phyloP scores from a whole-genome alignment of 2,329 filamentous ascomycete genomes.

The Dactylellina haptotyla region DNA sequence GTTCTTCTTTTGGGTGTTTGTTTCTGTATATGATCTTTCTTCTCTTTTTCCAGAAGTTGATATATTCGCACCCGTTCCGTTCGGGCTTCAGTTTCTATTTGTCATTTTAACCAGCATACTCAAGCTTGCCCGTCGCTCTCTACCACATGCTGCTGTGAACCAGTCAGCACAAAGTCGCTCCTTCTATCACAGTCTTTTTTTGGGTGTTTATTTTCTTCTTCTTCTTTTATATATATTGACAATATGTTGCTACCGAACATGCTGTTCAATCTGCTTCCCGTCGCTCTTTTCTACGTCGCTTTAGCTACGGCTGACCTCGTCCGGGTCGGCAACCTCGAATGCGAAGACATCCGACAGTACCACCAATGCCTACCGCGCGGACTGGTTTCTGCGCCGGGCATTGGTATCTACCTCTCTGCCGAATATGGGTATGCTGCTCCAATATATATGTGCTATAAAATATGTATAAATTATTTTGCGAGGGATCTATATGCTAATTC shows the following conservation, averaged over 20 bases:
- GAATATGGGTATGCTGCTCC: constrained; percentile 14
- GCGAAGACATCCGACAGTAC: constrained; percentile 6
- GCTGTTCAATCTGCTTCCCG: not conserved
- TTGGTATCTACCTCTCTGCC: constrained; percentile 20
- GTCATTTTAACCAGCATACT: too few species aligned
- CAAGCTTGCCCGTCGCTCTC: too few species aligned
- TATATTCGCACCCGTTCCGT: too few species aligned
- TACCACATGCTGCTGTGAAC: too few species aligned
- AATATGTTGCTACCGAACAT: not conserved
- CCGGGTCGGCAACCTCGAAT: constrained; percentile 12
- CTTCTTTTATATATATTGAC: not conserved
- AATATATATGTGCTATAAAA: too few species aligned
- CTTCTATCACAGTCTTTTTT: not conserved
- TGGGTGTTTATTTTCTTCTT: not conserved
- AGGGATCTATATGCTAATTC: not conserved
- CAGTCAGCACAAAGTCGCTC: too few species aligned
- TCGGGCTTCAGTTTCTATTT: too few species aligned
- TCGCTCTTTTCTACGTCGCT: not conserved
- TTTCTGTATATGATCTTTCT: too few species aligned
- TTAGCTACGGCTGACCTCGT: constrained; percentile 13
- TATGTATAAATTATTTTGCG: too few species aligned
- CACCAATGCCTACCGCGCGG: constrained; percentile 28
- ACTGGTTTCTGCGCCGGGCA: constrained; percentile 1
- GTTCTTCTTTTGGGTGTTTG: too few species aligned
- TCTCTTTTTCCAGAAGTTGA: too few species aligned